Conservation (phyloP, 768 basidiomycete genomes). For the Boletellus sp. region DNA sequence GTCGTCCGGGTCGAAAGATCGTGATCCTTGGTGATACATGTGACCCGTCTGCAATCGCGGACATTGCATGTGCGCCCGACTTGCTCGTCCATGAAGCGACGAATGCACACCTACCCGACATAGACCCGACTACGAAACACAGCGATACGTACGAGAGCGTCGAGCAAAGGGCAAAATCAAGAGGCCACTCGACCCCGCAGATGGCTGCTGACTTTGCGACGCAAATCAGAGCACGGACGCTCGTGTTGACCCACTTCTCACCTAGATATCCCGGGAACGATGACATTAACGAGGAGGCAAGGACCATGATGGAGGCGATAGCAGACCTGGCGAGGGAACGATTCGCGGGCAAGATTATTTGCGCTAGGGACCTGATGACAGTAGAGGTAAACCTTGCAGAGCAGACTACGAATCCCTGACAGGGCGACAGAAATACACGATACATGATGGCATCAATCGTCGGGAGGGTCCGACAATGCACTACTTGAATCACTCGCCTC, state of each 20-base stretch:
- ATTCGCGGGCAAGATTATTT: constrained; percentile 56
- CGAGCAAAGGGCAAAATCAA: constrained; percentile 58
- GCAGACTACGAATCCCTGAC: constrained; percentile 13
- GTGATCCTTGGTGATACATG: constrained; percentile 84
- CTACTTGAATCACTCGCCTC: constrained; percentile 82
- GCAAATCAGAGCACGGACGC: constrained; percentile 51
- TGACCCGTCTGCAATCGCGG: constrained; percentile 65
- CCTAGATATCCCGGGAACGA: constrained; percentile 72
- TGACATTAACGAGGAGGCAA: constrained; percentile 45
- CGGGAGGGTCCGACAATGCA: constrained; percentile 72
- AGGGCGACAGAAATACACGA: constrained; percentile 1
- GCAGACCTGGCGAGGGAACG: constrained; percentile 48
- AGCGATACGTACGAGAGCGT: constrained; percentile 60
- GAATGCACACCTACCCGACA: constrained; percentile 72
- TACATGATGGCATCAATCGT: constrained; percentile 34
- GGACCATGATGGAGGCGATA: constrained; percentile 61
- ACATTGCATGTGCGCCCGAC: constrained; percentile 62
- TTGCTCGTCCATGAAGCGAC: constrained; percentile 87
- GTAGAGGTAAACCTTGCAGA: constrained; percentile 48
- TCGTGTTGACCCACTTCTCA: constrained; percentile 86
- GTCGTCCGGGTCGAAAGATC: constrained; percentile 68
- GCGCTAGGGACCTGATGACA: constrained; percentile 75
- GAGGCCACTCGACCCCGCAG: constrained; percentile 90
- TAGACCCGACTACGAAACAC: constrained; percentile 57
- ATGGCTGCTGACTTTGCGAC: constrained; percentile 84